A percentile compares a stretch with the other conserved stretches of the same genome.
phyloP scores from a whole-genome alignment of 768 basidiomycete species.

The Mycena indigotica region DNA sequence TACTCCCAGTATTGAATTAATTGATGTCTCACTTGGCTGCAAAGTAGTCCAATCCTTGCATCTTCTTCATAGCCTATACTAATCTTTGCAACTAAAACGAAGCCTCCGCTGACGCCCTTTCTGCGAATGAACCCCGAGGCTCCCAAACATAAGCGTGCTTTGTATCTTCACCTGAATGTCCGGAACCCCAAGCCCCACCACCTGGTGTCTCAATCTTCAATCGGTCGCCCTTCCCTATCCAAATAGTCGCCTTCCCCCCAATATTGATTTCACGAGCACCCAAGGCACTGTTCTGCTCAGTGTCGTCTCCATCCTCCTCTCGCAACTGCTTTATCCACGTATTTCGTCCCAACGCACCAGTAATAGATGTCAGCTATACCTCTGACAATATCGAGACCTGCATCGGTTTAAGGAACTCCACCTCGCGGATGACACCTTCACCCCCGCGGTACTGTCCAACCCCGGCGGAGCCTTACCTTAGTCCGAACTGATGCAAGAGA shows the following conservation, averaged over 20 bases:
- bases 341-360: conserved; percentile 71
- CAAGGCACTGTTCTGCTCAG: conserved; percentile 37
- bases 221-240: conserved; percentile 86
- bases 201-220: conserved; percentile 87
- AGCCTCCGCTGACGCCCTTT: conserved; percentile 63
- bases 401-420: conserved; percentile 79
- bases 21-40: background rate
- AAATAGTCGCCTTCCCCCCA: conserved; percentile 84
- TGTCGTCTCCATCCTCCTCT: conserved; percentile 66
- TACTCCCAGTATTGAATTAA: background rate
- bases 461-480: conserved; percentile 72
- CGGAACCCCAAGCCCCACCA: conserved; percentile 81
- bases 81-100: conserved; percentile 44
- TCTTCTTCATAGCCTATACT: too few relatives aligned
- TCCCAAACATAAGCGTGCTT: conserved; percentile 57
- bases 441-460: conserved; percentile 76
- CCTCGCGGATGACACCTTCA: conserved; percentile 80
- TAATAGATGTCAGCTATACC: conserved; percentile 41
- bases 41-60: too few relatives aligned
- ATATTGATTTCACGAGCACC: conserved; percentile 73
- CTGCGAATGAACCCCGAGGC: conserved; percentile 70
- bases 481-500: conserved; percentile 80
- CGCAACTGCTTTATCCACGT: conserved; percentile 83
- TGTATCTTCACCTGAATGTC: conserved; percentile 23
- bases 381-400: conserved; percentile 90